Conservation (phyloP, 2,329 filamentous ascomycete genomes). For the Pyricularia grisea region DNA sequence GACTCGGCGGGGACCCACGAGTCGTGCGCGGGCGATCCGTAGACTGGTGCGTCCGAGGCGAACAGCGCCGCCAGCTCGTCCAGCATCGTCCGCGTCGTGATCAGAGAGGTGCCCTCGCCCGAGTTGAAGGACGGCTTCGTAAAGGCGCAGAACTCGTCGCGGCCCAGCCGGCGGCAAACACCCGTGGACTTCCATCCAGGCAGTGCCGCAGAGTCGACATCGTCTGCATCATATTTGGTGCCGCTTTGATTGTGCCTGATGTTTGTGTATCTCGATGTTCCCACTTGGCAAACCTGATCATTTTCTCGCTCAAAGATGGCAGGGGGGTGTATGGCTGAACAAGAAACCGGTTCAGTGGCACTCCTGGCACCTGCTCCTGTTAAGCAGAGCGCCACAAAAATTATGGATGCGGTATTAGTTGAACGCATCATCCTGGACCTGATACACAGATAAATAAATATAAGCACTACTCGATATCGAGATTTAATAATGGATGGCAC, state of each 20-base stretch:
- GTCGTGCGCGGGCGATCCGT: constrained; percentile 13
- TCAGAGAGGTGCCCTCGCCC: constrained; percentile 17
- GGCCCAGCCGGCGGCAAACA: background rate
- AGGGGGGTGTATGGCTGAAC: background rate
- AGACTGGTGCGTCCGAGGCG: background rate
- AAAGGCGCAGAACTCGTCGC: constrained; percentile 15
- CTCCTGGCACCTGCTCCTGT: background rate
- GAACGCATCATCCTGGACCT: background rate
- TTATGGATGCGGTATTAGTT: background rate
- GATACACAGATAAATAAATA: background rate
- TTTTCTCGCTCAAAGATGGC: background rate
- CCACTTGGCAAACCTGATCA: background rate
- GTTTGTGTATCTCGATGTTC: background rate
- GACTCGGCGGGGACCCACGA: constrained; percentile 10
- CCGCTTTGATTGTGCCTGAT: background rate
- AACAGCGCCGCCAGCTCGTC: constrained; percentile 9
- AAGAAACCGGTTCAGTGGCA: background rate
- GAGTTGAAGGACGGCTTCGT: constrained; percentile 14
- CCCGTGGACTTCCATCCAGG: background rate
- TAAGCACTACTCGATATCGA: background rate
- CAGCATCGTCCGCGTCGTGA: constrained; percentile 16
- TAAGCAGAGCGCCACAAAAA: background rate
- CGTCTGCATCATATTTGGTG: background rate
- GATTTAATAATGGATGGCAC: background rate
- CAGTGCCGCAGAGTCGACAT: background rate